Conservation (phyloP, 2,329 filamentous ascomycete species). For the Zymoseptoria passerinii region DNA sequence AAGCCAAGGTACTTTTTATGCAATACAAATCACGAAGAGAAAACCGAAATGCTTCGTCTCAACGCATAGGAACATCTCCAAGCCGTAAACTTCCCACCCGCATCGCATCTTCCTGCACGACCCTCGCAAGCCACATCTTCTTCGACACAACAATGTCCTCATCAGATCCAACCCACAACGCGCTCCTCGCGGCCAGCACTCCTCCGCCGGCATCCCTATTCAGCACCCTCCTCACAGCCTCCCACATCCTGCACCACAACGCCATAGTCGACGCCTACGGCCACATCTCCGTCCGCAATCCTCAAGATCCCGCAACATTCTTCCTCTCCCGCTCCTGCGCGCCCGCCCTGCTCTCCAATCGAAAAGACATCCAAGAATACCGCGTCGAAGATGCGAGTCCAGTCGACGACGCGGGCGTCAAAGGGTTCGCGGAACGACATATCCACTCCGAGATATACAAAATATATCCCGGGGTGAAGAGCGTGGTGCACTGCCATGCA, state of each 20-base stretch:
- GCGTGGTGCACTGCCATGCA: conserved; percentile 38
- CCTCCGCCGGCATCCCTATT: conserved; percentile 24
- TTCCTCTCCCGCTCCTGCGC: conserved; percentile 39
- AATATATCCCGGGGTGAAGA: conserved; percentile 35
- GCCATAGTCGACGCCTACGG: conserved; percentile 29
- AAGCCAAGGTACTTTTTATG: no score
- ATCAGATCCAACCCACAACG: conserved; percentile 8
- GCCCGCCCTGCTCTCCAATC: conserved; percentile 35
- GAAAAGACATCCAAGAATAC: conserved; percentile 39
- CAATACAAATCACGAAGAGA: no score
- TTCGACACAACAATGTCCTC: background rate
- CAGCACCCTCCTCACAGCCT: conserved; percentile 29
- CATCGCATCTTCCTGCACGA: background rate
- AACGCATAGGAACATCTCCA: no score
- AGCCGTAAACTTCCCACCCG: no score
- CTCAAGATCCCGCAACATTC: conserved; percentile 33
- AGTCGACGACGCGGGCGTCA: conserved; percentile 16
- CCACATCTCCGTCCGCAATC: conserved; percentile 30
- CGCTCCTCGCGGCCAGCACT: conserved; percentile 24
- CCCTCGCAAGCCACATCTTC: background rate
- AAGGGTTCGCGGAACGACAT: conserved; percentile 35
- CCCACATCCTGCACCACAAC: conserved; percentile 30
- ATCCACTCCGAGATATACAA: conserved; percentile 41
- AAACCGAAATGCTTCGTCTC: no score
- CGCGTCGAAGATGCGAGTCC: conserved; percentile 33